Percentiles rank a stretch among this genome's conserved stretches.
These are phyloP conservation scores for Mimosa bimucronata DNA, from an alignment of 306 rosid genomes.

Conservation along the genomic window DNA sequence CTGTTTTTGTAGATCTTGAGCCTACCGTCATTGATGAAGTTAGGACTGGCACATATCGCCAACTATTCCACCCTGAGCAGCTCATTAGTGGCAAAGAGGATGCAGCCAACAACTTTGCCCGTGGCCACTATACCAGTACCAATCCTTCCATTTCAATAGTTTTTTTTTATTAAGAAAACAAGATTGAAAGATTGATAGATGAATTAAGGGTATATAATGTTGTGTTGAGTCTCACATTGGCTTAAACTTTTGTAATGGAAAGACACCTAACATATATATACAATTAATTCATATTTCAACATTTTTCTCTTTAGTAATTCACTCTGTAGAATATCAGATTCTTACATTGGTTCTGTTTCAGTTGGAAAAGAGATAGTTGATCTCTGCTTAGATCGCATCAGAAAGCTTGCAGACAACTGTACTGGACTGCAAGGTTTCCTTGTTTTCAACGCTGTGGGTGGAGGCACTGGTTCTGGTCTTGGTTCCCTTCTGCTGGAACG, in stretches of 20 bases:
- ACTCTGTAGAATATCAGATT: not conserved
- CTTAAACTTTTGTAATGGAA: too few species aligned
- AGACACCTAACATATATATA: too few species aligned
- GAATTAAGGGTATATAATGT: too few species aligned
- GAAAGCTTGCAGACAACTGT: slow-evolving; percentile 86
- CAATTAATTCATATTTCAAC: too few species aligned
- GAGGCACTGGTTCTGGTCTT: slow-evolving; percentile 87
- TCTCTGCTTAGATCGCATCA: slow-evolving; percentile 76
- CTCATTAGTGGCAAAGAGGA: slow-evolving; percentile 87
- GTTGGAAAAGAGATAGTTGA: slow-evolving; percentile 90
- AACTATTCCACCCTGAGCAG: slow-evolving; percentile 81
- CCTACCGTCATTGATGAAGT: slow-evolving; percentile 85
- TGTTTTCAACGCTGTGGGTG: slow-evolving; percentile 85
- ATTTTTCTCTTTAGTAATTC: not conserved
- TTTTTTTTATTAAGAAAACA: too few species aligned
- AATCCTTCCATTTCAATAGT: not conserved
- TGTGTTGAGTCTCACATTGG: too few species aligned
- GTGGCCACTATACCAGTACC: slow-evolving; percentile 84
- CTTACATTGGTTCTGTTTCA: slow-evolving; percentile 31
- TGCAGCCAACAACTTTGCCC: slow-evolving; percentile 87
- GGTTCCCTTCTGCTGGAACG: slow-evolving; percentile 83
- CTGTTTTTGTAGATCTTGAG: slow-evolving; percentile 83
- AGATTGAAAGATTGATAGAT: too few species aligned
- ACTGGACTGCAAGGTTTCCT: slow-evolving; percentile 87
- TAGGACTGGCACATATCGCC: slow-evolving; percentile 80